Base-by-base conservation (phyloP, 2,329 filamentous ascomycete genomes). In the Rhynchosporium secalis region DNA sequence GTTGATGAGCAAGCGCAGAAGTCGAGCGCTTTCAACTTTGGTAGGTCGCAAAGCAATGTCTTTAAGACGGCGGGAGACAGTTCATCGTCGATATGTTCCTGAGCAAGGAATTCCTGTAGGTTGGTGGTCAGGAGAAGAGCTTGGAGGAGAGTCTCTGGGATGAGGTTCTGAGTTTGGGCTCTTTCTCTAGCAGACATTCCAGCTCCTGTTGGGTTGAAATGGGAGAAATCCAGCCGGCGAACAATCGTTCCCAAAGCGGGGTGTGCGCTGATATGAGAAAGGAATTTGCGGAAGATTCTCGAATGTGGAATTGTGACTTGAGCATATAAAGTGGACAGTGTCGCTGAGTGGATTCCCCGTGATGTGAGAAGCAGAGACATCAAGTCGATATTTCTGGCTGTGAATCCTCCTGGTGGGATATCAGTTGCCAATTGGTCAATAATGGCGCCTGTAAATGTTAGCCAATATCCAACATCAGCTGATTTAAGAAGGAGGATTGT, bases 291-390 rank as follows among this genome's bases (percentile, higher is more conserved):
- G 77, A 93, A 95, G 73, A 92, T 91, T 64, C 86, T 81, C 31
- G 91, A 94, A 79, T 93, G 90, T 5, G 91, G 90, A 68, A 94
- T 89, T 48, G 89, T 92, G 74, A 94, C 89, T 74, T 90, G 86
- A 68, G 85, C 83, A 78, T 94, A 94, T 55, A 95, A 82, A 6
- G 90, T 89, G 68, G 85, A 83, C 40, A 93, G 78, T 3, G 90
- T 93, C 26, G 87, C 87, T 31, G 83, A 83, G 72, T 94, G 88
- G 63, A 94, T 79, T 36, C 85, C 84, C 72, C 84, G 86, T n/a
- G 89, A 94, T n/a, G 89, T 86, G 66, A 92, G 77, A 43, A 94
- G 80, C 66, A 92, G 83, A 20, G 89, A 85, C 78, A 92, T 88
- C 63, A 94, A 79, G 73, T 94, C 90, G 62, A 88, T 83, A 73